A percentile compares a stretch with the other conserved stretches of the same genome.
phyloP scores from a whole-genome alignment of 768 basidiomycete species.

The Pleurotus salmoneostramineus region DNA sequence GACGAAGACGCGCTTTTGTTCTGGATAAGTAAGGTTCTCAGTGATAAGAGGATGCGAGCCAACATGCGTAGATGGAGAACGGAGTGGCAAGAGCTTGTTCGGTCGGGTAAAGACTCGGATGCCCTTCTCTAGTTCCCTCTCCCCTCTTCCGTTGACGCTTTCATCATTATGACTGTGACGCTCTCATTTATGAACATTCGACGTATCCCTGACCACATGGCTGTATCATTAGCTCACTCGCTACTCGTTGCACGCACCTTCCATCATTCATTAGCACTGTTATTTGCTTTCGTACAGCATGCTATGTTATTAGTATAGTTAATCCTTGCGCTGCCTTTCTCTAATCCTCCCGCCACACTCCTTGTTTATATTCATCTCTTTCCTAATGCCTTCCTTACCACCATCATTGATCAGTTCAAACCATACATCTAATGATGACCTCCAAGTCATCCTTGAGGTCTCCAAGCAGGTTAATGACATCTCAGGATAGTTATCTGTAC shows the following conservation, averaged over 20 bases:
- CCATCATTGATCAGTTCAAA: background rate
- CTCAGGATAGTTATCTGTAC: no score
- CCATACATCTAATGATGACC: background rate
- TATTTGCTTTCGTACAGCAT: background rate
- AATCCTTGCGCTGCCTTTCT: background rate
- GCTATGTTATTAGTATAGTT: conserved; percentile 6
- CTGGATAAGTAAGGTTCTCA: conserved; percentile 70
- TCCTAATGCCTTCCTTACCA: background rate
- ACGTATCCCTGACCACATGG: background rate
- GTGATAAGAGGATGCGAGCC: conserved; percentile 60
- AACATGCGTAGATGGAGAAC: conserved; percentile 74
- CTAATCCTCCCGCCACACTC: background rate
- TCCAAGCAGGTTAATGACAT: no score
- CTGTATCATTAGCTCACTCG: conserved; percentile 1
- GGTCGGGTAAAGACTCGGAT: conserved; percentile 53
- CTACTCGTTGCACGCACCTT: background rate
- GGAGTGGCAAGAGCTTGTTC: conserved; percentile 76
- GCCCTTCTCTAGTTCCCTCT: conserved; percentile 48
- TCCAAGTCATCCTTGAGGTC: no score
- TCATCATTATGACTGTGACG: conserved; percentile 5
- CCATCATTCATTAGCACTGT: background rate
- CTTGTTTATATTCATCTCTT: conserved; percentile 7
- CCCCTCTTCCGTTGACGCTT: conserved; percentile 7
- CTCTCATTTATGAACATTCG: conserved; percentile 2
- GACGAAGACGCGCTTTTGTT: conserved; percentile 77